phyloP scores from a whole-genome alignment of 345 rosid genomes.

The Kandelia obovata region DNA sequence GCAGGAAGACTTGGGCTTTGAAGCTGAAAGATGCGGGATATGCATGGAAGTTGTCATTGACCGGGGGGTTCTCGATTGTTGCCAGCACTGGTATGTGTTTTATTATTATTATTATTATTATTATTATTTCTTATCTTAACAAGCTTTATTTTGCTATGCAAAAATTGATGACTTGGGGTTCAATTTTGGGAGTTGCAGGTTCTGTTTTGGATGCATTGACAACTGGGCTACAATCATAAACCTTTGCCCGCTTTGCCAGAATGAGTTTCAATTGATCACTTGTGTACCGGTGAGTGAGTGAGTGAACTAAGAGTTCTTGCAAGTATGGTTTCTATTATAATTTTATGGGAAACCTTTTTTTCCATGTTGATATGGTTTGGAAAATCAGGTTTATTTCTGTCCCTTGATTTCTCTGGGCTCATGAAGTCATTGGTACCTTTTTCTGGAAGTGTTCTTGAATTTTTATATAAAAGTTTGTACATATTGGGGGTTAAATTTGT shows the following conservation, averaged over 20 bases:
- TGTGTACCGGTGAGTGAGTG: conserved; percentile 83
- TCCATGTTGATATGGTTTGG: not conserved
- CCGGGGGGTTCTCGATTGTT: conserved; percentile 94
- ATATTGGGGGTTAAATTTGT: conserved; percentile 21
- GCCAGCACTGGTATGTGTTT: conserved; percentile 75
- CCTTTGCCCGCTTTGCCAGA: conserved; percentile 97
- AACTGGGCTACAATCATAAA: conserved; percentile 96
- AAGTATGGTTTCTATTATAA: not conserved
- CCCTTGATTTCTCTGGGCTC: conserved; percentile 4
- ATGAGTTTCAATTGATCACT: conserved; percentile 90
- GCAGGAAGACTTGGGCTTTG: conserved; percentile 58
- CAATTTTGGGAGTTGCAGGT: conserved; percentile 50
- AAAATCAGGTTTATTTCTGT: not conserved
- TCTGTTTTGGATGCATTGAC: conserved; percentile 97
- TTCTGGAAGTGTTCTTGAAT: conserved; percentile 10
- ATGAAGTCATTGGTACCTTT: not conserved
- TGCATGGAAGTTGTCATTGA: conserved; percentile 96
- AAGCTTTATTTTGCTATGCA: not conserved
- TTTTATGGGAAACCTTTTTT: not conserved
- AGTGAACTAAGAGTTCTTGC: conserved; percentile 1
- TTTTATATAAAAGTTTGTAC: conserved; percentile 12
- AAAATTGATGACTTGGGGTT: conserved; percentile 22
- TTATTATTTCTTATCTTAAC: not conserved
- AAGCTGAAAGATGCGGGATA: conserved; percentile 92
- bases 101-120: not conserved